phyloP scores from a whole-genome alignment of 2,329 filamentous ascomycete genomes.

The Diaporthe destruens region DNA sequence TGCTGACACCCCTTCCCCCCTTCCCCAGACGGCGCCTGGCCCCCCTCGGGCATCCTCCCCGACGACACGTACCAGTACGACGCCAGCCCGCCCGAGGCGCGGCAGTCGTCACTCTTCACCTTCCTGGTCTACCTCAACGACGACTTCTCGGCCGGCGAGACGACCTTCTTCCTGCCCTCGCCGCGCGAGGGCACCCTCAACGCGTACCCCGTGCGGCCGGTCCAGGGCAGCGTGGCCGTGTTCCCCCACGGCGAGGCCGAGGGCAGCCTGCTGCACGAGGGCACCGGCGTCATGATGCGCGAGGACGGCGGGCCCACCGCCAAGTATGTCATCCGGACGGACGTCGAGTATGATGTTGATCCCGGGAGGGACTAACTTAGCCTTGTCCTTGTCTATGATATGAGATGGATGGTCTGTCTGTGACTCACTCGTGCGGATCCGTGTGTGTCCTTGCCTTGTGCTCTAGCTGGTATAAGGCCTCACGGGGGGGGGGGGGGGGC shows the following conservation, averaged over 20 bases:
- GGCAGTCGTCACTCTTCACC: constrained; percentile 76
- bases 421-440: neutral
- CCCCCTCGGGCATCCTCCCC: constrained; percentile 73
- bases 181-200: constrained; percentile 74
- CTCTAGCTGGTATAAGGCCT: neutral
- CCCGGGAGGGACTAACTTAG: constrained; percentile 21
- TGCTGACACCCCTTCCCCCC: rapidly evolving
- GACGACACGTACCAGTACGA: constrained; percentile 75
- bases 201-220: constrained; percentile 75
- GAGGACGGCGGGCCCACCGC: constrained; percentile 56
- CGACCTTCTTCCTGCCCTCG: constrained; percentile 68
- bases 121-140: constrained; percentile 59
- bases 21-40: constrained; percentile 73
- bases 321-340: constrained; percentile 78
- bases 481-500: too few species aligned
- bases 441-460: neutral
- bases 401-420: too few species aligned
- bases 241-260: constrained; percentile 78
- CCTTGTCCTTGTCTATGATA: neutral
- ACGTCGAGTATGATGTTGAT: constrained; percentile 77
- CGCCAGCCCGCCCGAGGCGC: constrained; percentile 67
- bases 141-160: constrained; percentile 42
- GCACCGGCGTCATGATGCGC: constrained; percentile 76
- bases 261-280: constrained; percentile 76
- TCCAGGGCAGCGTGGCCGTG: constrained; percentile 76